phyloP scores from a whole-genome alignment of 352 stramenopile species.

The Globisporangium ultimum region DNA sequence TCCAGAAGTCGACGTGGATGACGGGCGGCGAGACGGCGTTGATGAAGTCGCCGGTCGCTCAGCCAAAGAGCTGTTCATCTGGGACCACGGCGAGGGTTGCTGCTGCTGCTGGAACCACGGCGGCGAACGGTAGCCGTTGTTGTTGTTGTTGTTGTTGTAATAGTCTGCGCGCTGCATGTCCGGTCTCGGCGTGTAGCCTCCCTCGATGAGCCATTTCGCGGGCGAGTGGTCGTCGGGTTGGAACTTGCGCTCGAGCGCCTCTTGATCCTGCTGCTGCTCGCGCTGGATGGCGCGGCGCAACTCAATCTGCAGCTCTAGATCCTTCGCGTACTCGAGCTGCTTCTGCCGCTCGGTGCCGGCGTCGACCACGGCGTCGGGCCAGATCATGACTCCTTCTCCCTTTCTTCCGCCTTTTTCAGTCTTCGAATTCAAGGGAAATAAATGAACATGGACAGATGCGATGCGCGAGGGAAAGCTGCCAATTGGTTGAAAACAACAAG shows the following conservation, averaged over 20 bases:
- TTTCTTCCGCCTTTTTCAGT: conserved; percentile 1
- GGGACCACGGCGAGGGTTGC: background rate
- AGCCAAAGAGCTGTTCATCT: background rate
- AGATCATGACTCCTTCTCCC: conserved; percentile 35
- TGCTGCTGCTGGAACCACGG: conserved; percentile 14
- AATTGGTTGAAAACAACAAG: background rate
- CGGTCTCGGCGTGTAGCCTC: conserved; percentile 26
- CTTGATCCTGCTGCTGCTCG: conserved; percentile 47
- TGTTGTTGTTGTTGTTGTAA: conserved; percentile 5
- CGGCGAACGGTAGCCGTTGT: conserved; percentile 6
- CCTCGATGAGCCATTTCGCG: conserved; percentile 70
- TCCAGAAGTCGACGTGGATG: background rate
- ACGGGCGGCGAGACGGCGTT: background rate
- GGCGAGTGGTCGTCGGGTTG: conserved; percentile 47
- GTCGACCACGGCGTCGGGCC: conserved; percentile 37
- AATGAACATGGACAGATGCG: background rate
- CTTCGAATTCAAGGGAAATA: conserved; percentile 9
- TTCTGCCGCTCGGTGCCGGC: conserved; percentile 42
- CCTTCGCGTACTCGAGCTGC: conserved; percentile 60
- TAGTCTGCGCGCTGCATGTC: conserved; percentile 4
- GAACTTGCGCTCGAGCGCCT: conserved; percentile 57
- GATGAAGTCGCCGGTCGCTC: background rate
- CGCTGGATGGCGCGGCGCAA: conserved; percentile 40
- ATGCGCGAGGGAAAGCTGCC: background rate
- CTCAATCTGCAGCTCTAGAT: conserved; percentile 71